These are phyloP conservation scores for Boletus pseudo-olivaceus DNA, from an alignment of 768 basidiomycete genomes.

Conservation along the genomic window DNA sequence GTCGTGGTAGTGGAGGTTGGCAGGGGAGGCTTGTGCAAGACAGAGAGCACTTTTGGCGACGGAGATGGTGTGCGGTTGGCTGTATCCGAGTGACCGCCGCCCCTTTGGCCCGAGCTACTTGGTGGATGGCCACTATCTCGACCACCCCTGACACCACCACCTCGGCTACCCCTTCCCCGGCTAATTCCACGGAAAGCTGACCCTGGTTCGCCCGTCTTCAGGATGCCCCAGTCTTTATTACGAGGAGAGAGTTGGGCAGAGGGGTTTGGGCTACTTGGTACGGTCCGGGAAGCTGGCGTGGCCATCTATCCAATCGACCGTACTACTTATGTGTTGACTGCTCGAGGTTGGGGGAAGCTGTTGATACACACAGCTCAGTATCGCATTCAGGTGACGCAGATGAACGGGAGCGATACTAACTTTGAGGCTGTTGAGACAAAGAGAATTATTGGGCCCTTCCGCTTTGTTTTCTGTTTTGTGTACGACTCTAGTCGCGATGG, in stretches of 20 bases:
- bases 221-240: slow-evolving; percentile 40
- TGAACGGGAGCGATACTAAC: slow-evolving; percentile 12
- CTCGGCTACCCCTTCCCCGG: slow-evolving; percentile 37
- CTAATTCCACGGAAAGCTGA: slow-evolving; percentile 45
- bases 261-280: slow-evolving; percentile 24
- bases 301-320: slow-evolving; percentile 35
- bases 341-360: slow-evolving; percentile 6
- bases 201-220: slow-evolving; percentile 42
- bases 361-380: slow-evolving; percentile 11
- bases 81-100: slow-evolving; percentile 20
- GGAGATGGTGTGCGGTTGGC: slow-evolving; percentile 19
- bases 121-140: slow-evolving; percentile 31
- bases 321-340: not conserved
- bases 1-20: slow-evolving; percentile 13
- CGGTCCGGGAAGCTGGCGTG: slow-evolving; percentile 35
- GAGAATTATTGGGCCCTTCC: too few species aligned
- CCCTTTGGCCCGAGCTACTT: slow-evolving; percentile 19
- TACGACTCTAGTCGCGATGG: not conserved
- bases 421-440: not conserved
- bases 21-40: slow-evolving; percentile 15
- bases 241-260: slow-evolving; percentile 31
- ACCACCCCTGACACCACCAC: slow-evolving; percentile 22
- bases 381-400: not conserved
- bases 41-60: slow-evolving; percentile 10
- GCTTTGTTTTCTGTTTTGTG: not conserved